Base-by-base conservation (phyloP, 2,329 filamentous ascomycete species). In the Ceratocystis alfenasii region DNA sequence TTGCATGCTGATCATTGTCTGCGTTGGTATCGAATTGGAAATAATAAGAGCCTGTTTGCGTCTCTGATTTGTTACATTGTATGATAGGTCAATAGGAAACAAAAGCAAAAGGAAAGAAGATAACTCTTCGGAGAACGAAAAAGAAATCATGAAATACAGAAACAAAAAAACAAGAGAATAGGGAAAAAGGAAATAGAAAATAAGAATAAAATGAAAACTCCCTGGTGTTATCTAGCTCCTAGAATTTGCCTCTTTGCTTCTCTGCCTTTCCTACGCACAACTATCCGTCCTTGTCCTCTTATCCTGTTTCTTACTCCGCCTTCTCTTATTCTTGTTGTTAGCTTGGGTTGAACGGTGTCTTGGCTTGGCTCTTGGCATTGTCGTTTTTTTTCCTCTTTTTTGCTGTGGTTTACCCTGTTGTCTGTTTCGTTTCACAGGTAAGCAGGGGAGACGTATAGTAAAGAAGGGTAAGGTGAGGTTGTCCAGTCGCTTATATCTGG, bases 311-410 rank as follows among this genome's bases (percentile, higher is more conserved):
- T 36, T 36, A 36, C 33, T 17, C 28, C 53, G 53, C 28, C 53
- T 20, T 8, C 53, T 33, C 53, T 59, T 59, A 17, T 17, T 59
- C 53, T n/a, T 59, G 25, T 30, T 59, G 25, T 30, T 57, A 7
- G 53, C 53, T 59, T 59, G 53, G 53, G 53, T 59, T 59, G 53
- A 59, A 59, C 53, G n/a, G 28, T 59, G 53, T 59, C 53, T 59
- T 59, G 33, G 53, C 53, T 59, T 30, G 25, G 28, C 17, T 59
- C 46, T 50, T 50, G 46, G 46, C 46, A 20, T 33, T 59, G 28
- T 20, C 7, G 20, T 25, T 53, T 22, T 53, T 53, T 25, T 53
- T 28, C 25, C 45, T 20, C 5, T 55, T 22, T 33, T 59, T 30
- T 33, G 2, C 28, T 20, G 3, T 28, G 53, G 22, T 30, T 33